phyloP scores from a whole-genome alignment of 352 stramenopile species.

The Globisporangium yorkense region DNA sequence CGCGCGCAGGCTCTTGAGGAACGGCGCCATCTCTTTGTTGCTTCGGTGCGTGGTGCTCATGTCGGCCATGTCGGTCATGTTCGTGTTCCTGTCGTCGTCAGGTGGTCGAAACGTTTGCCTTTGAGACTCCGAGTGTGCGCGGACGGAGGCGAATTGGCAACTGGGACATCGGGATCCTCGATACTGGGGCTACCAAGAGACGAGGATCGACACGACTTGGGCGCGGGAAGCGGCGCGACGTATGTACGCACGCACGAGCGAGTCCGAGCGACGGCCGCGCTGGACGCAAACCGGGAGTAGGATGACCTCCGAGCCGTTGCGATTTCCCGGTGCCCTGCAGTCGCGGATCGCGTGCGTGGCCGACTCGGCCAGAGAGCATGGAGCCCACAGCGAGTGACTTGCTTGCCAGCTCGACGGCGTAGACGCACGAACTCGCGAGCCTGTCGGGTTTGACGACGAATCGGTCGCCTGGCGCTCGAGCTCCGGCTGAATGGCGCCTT shows the following conservation, averaged over 20 bases:
- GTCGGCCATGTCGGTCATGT: not conserved
- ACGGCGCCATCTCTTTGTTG: constrained; percentile 55
- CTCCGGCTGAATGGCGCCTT: not conserved
- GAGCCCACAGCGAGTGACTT: not conserved
- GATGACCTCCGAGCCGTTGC: not conserved
- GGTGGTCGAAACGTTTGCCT: not conserved
- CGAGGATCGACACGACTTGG: not conserved
- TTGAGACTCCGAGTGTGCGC: not conserved
- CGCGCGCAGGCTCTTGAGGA: constrained; percentile 54
- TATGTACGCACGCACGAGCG: not conserved
- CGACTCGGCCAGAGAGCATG: no score
- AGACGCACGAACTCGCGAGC: not conserved
- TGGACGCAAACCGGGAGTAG: not conserved
- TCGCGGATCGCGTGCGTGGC: not conserved
- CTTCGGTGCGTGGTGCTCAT: not conserved
- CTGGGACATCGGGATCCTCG: not conserved
- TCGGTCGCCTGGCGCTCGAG: not conserved
- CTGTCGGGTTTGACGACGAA: no score
- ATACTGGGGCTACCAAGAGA: not conserved
- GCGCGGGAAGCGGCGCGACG: not conserved
- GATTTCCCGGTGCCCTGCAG: not conserved
- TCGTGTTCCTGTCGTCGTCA: not conserved
- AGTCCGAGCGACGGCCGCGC: not conserved
- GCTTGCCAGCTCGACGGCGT: not conserved
- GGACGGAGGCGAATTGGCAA: not conserved